Conservation (phyloP, 2,329 filamentous ascomycete genomes). For the Hypoxylon sp. region DNA sequence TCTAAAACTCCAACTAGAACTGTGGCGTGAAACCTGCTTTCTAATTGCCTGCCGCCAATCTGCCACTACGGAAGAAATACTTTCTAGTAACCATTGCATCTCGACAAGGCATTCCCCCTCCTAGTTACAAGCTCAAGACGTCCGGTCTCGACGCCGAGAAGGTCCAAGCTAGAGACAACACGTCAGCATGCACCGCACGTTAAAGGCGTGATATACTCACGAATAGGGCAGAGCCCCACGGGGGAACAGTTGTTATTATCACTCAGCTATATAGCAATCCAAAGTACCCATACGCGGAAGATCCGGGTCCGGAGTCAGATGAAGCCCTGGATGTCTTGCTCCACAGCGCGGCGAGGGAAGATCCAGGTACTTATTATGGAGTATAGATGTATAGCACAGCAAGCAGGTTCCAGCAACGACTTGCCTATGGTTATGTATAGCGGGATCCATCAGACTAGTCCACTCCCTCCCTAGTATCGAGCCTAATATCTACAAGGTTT, state of each 20-base stretch:
- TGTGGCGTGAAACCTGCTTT: not conserved
- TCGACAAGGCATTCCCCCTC: not conserved
- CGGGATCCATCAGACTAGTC: not conserved
- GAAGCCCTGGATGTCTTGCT: not conserved
- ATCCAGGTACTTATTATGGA: not conserved
- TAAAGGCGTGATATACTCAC: not conserved
- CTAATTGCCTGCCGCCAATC: too few relatives aligned
- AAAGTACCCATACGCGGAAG: not conserved
- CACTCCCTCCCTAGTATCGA: not conserved
- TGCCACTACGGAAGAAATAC: not conserved
- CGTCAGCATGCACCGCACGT: too few relatives aligned
- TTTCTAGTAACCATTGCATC: not conserved
- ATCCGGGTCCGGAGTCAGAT: not conserved
- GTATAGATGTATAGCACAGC: not conserved
- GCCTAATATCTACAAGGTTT: slow-evolving; percentile 1
- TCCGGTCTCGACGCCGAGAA: not conserved
- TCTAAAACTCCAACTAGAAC: not conserved
- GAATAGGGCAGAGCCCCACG: not conserved
- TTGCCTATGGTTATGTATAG: not conserved
- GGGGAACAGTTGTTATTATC: not conserved
- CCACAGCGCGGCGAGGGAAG: too few relatives aligned
- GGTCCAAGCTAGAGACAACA: too few relatives aligned
- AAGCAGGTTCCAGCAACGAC: not conserved
- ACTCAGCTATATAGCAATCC: not conserved
- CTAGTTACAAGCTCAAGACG: too few relatives aligned